Conservation (phyloP, 257 asterid species). For the Verbascum thapsus region DNA sequence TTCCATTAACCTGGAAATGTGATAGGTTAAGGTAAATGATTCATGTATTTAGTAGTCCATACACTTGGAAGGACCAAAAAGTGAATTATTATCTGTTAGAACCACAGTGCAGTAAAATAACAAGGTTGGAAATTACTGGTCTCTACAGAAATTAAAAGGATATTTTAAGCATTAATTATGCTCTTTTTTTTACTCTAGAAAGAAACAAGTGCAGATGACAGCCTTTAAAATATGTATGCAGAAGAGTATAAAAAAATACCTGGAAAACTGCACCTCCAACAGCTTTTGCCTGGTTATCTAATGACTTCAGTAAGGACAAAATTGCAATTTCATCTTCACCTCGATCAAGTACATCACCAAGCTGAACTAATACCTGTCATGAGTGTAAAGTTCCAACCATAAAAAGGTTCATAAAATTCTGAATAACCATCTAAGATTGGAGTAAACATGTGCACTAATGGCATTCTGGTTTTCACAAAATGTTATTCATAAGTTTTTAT, state of each 20-base stretch:
- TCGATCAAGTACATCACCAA: constrained; percentile 93
- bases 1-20: constrained; percentile 75
- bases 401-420: constrained; percentile 7
- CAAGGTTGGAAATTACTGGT: constrained; percentile 16
- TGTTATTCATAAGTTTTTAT: neutral
- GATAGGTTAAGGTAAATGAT: constrained; percentile 12
- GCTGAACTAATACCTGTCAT: constrained; percentile 79
- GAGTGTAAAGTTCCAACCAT: constrained; percentile 22
- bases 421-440: constrained; percentile 7
- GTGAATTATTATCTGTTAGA: constrained; percentile 6
- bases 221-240: neutral
- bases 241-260: constrained; percentile 44
- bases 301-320: constrained; percentile 74
- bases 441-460: neutral
- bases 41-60: constrained; percentile 14
- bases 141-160: neutral
- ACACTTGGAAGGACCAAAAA: constrained; percentile 10
- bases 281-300: constrained; percentile 84
- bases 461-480: constrained; percentile 8
- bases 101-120: constrained; percentile 12
- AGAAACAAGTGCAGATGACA: constrained; percentile 5
- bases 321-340: constrained; percentile 97
- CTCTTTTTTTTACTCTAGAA: constrained; percentile 5
- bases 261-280: constrained; percentile 97
- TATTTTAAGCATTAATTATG: neutral